Conservation (phyloP, 352 stramenopile genomes). For the Pythium sukuiense region DNA sequence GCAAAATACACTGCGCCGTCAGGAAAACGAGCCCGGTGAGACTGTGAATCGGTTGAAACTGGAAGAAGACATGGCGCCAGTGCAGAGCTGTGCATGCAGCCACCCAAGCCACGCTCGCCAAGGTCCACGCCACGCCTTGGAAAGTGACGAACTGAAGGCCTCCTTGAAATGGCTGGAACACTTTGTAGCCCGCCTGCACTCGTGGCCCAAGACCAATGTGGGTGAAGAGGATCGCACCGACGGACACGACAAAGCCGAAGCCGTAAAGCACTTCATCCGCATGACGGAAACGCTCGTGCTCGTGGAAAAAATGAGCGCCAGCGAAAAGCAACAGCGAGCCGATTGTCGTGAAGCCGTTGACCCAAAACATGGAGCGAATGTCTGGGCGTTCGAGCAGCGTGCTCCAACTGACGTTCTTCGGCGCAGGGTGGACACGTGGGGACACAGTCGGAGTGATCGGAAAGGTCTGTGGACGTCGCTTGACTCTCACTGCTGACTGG, state of each 20-base stretch:
- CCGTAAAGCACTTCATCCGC: slow-evolving; percentile 48
- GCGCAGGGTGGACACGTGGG: slow-evolving; percentile 14
- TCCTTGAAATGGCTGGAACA: slow-evolving; percentile 51
- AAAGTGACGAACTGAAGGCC: slow-evolving; percentile 50
- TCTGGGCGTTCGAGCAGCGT: slow-evolving; percentile 24
- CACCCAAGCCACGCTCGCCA: slow-evolving; percentile 40
- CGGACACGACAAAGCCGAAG: slow-evolving; percentile 41
- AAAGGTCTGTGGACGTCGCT: slow-evolving; percentile 4
- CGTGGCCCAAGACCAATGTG: slow-evolving; percentile 42
- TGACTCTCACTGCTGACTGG: not conserved
- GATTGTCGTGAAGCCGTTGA: slow-evolving; percentile 33
- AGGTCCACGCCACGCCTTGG: slow-evolving; percentile 55
- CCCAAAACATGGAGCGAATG: slow-evolving; percentile 31
- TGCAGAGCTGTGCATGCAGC: slow-evolving; percentile 45
- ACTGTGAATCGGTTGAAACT: slow-evolving; percentile 42
- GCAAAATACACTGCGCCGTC: slow-evolving; percentile 36
- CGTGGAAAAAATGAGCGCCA: slow-evolving; percentile 33
- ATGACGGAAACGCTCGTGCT: slow-evolving; percentile 27
- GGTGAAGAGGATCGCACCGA: slow-evolving; percentile 37
- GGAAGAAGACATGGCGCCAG: slow-evolving; percentile 47
- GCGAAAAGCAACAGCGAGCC: slow-evolving; percentile 37
- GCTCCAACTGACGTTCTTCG: slow-evolving; percentile 25
- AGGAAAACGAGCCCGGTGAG: slow-evolving; percentile 46
- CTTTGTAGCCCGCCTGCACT: slow-evolving; percentile 36
- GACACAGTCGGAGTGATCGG: slow-evolving; percentile 15